A percentile compares a stretch with the other conserved stretches of the same genome.
Evolutionary conservation across 2,329 filamentous ascomycete species (phyloP).

Genomic region (Hirsutella thompsonii): DNA sequence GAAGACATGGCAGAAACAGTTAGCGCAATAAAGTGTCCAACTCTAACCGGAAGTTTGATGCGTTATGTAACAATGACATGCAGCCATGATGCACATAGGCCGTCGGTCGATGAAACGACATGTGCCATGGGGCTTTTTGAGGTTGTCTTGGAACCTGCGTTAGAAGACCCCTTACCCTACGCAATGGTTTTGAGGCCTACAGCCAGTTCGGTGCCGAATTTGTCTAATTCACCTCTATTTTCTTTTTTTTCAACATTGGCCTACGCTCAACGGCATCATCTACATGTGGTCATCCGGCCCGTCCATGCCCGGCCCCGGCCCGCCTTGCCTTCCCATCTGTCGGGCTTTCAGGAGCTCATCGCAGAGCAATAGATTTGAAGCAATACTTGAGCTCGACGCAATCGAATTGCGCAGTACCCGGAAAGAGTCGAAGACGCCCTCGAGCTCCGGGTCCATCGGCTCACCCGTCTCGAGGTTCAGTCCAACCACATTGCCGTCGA

Average conservation of each 20-base stretch:
- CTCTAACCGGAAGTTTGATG: too few relatives aligned
- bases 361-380: constrained; percentile 86
- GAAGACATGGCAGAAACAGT: too few relatives aligned
- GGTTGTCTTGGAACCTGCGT: too few relatives aligned
- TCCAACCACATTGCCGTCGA: constrained; percentile 74
- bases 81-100: too few relatives aligned
- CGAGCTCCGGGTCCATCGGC: constrained; percentile 87
- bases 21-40: too few relatives aligned
- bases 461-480: constrained; percentile 77
- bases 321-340: constrained; percentile 68
- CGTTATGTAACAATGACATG: too few relatives aligned
- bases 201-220: not conserved
- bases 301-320: constrained; percentile 53
- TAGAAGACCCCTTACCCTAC: too few relatives aligned
- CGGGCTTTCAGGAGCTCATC: constrained; percentile 96
- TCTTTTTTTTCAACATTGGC: constrained; percentile 23
- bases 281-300: constrained; percentile 41
- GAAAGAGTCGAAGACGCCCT: constrained; percentile 93
- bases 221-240: constrained; percentile 5
- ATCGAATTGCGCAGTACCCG: constrained; percentile 87
- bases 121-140: too few relatives aligned
- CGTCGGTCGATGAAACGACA: too few relatives aligned
- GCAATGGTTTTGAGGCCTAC: too few relatives aligned
- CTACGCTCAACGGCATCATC: constrained; percentile 19
- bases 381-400: constrained; percentile 87